Base-by-base conservation (phyloP, 2,329 filamentous ascomycete species). In the Rhinocladiella similis region DNA sequence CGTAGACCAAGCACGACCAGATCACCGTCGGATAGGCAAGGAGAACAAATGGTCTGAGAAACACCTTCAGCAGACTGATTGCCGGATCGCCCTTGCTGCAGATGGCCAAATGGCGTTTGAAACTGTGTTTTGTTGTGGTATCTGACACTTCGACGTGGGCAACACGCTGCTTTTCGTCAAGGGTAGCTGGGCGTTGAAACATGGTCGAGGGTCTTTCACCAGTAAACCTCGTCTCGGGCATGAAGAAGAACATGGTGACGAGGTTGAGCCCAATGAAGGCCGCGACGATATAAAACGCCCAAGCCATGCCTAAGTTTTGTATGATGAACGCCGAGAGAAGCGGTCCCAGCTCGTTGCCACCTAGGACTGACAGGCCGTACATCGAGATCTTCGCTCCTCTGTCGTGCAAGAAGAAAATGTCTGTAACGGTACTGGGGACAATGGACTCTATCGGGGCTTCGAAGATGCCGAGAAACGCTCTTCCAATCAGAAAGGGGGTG, bases 401-500 rank as follows among this genome's bases (percentile, higher is more conserved):
- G 47, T 86, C 82, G 63, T 86, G 82, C 5, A 87, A 72, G 69
- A 87, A 87, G 65, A 83, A 82, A 5, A 85, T 77, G 63, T 87
- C 84, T 3, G 84, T 71, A 48, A 83, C 81, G 1, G 79, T 80
- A 7, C 81, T 69, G 1, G 80, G 80, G 1, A 77, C 71, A 5
- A 75, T 56, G 57, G 67, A 71, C 58, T 84, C 81, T 1, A 77
- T 81, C 6, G 80, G 78, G 1, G 80, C 82, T 0, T 79, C 73
- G 1, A 76, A 80, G 36, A 82, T 74, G 2, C 81, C 81, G 69
- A 83, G 74, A 0, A 70, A 61, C 33, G 69, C 68, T 38, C 59
- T 46, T 35, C 45, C 46, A 4, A 45, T 45, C 67, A 70, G 66
- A 1, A 68, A 47, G 2, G 67, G 61, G 0, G 74, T 73, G 53